A percentile compares a stretch with the other conserved stretches of the same genome.
phyloP scores from a whole-genome alignment of 179 eudicot genomes.

The Beta lomatogona region DNA sequence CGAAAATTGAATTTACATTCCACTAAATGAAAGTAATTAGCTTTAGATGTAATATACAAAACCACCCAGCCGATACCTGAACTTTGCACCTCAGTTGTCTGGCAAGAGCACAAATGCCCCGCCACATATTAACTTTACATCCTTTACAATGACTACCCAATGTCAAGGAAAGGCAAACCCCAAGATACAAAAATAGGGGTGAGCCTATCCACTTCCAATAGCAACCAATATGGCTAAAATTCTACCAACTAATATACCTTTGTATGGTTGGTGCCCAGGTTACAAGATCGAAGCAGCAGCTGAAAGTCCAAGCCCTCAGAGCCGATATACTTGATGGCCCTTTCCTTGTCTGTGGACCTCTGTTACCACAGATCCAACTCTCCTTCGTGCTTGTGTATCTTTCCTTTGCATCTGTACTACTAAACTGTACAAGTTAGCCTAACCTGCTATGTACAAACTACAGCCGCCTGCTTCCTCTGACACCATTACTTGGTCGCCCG shows the following conservation, averaged over 20 bases:
- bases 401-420: slow-evolving; percentile 36
- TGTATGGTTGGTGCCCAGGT: neutral
- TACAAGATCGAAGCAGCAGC: slow-evolving; percentile 1
- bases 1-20: neutral
- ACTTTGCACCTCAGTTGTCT: no score
- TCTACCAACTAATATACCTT: slow-evolving; percentile 4
- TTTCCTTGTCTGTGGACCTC: neutral
- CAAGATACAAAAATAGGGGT: slow-evolving; percentile 23
- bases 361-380: slow-evolving; percentile 3
- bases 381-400: slow-evolving; percentile 17
- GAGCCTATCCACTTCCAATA: slow-evolving; percentile 16
- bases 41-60: neutral
- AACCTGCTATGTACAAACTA: slow-evolving; percentile 67
- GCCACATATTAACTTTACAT: neutral
- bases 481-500: slow-evolving; percentile 47
- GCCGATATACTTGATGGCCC: neutral
- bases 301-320: neutral
- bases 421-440: slow-evolving; percentile 80
- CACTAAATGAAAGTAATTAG: neutral
- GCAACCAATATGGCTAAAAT: neutral
- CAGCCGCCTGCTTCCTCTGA: slow-evolving; percentile 51
- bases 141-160: slow-evolving; percentile 2
- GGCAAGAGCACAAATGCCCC: neutral
- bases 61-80: neutral
- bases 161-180: slow-evolving; percentile 21